Conservation (phyloP, 352 stramenopile genomes). For the Lagenidium giganteum region DNA sequence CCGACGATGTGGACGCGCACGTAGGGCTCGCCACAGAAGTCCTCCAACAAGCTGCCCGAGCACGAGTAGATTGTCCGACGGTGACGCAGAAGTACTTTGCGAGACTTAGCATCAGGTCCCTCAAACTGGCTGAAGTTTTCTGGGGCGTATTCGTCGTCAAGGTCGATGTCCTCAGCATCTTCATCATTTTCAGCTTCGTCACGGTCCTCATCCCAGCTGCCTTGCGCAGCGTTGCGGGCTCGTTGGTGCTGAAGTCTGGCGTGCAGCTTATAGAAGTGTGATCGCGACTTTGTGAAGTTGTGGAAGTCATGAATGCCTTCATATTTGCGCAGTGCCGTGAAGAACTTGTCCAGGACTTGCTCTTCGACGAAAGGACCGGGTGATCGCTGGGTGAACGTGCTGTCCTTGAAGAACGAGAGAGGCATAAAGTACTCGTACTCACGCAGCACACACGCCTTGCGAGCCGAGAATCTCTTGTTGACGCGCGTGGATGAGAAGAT, state of each 20-base stretch:
- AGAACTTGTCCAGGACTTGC: slow-evolving; percentile 39
- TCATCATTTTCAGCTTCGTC: slow-evolving; percentile 12
- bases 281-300: slow-evolving; percentile 86
- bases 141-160: slow-evolving; percentile 13
- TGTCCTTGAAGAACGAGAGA: slow-evolving; percentile 60
- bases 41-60: slow-evolving; percentile 43
- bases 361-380: slow-evolving; percentile 40
- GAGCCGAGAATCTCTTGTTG: slow-evolving; percentile 87
- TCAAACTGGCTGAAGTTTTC: slow-evolving; percentile 30
- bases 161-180: slow-evolving; percentile 4
- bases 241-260: slow-evolving; percentile 23
- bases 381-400: no score
- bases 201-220: slow-evolving; percentile 4
- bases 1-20: slow-evolving; percentile 78
- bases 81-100: slow-evolving; percentile 60
- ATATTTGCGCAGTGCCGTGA: slow-evolving; percentile 45
- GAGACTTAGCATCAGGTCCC: slow-evolving; percentile 27
- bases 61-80: slow-evolving; percentile 78
- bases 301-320: slow-evolving; percentile 89
- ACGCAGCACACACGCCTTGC: slow-evolving; percentile 81
- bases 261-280: slow-evolving; percentile 73
- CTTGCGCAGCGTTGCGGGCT: slow-evolving; percentile 2
- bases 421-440: slow-evolving; percentile 92
- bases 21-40: slow-evolving; percentile 58
- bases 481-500: slow-evolving; percentile 86